Evolutionary conservation across 2,329 filamentous ascomycete genomes (phyloP).

Genomic region (Microdochium trichocladiopsis): DNA sequence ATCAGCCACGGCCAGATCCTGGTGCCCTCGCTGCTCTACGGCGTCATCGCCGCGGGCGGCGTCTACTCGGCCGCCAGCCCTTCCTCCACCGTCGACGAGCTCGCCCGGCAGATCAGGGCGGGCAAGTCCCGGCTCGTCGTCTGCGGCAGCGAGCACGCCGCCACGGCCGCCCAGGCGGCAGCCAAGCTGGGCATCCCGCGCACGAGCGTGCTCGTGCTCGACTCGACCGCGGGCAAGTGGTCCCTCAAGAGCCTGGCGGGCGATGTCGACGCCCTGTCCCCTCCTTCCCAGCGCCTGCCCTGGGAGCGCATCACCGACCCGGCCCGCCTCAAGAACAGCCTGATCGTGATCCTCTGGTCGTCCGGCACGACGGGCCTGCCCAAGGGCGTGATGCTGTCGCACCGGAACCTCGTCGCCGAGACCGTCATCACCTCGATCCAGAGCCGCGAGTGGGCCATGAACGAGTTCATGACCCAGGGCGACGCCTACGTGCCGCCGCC

Average conservation of each 20-base stretch:
- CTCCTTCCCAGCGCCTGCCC: not conserved
- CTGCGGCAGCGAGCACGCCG: conserved; percentile 29
- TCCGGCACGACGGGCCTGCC: conserved; percentile 6
- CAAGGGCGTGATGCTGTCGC: conserved; percentile 5
- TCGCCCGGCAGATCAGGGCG: conserved; percentile 37
- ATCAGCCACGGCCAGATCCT: conserved; percentile 50
- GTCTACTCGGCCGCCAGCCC: conserved; percentile 50
- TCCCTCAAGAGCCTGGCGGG: conserved; percentile 3
- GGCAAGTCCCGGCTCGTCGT: conserved; percentile 33
- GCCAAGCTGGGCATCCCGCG: conserved; percentile 23
- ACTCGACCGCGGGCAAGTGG: not conserved
- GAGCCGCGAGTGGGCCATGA: conserved; percentile 19
- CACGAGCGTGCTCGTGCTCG: conserved; percentile 2
- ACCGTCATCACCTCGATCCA: conserved; percentile 13
- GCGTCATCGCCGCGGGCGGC: conserved; percentile 50
- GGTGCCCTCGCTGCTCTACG: conserved; percentile 45
- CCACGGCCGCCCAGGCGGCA: conserved; percentile 34
- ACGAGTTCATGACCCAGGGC: conserved; percentile 9
- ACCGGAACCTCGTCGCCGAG: conserved; percentile 6
- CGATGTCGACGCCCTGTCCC: not conserved
- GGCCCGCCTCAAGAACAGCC: not conserved
- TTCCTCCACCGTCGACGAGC: conserved; percentile 39
- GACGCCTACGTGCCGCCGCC: conserved; percentile 14
- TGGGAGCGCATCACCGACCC: conserved; percentile 1
- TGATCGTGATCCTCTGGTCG: conserved; percentile 2